A percentile compares a stretch with the other conserved stretches of the same genome.
phyloP scores from a whole-genome alignment of 306 rosid species.

The Trifolium subterraneum region DNA sequence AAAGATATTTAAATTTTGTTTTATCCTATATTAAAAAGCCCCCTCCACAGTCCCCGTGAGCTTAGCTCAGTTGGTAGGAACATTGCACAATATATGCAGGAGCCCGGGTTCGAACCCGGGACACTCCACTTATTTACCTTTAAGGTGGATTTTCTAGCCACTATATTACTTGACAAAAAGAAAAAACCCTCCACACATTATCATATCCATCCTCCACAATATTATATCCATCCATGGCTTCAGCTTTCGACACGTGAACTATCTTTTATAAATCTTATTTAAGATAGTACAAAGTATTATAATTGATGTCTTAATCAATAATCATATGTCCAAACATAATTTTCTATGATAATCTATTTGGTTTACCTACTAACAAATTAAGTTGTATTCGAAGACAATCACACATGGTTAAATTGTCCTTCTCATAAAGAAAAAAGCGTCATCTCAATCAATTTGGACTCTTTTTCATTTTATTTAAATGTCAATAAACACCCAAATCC shows the following conservation, averaged over 20 bases:
- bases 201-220: background rate
- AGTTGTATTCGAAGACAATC: background rate
- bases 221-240: background rate
- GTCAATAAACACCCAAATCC: constrained; percentile 52
- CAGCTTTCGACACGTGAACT: background rate
- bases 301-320: background rate
- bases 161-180: no score
- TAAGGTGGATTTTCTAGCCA: no score
- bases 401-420: background rate
- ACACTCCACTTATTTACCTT: no score
- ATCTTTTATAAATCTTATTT: no score
- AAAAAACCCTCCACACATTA: no score
- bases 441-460: constrained; percentile 22
- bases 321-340: background rate
- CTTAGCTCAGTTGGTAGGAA: no score
- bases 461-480: constrained; percentile 35
- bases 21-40: no score
- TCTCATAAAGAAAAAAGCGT: background rate
- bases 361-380: background rate
- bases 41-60: no score
- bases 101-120: no score
- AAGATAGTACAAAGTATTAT: no score
- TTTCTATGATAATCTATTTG: background rate
- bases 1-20: no score
- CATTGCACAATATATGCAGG: no score